Evolutionary conservation across 2,329 filamentous ascomycete genomes (phyloP).

Genomic region (Neurospora sp.): DNA sequence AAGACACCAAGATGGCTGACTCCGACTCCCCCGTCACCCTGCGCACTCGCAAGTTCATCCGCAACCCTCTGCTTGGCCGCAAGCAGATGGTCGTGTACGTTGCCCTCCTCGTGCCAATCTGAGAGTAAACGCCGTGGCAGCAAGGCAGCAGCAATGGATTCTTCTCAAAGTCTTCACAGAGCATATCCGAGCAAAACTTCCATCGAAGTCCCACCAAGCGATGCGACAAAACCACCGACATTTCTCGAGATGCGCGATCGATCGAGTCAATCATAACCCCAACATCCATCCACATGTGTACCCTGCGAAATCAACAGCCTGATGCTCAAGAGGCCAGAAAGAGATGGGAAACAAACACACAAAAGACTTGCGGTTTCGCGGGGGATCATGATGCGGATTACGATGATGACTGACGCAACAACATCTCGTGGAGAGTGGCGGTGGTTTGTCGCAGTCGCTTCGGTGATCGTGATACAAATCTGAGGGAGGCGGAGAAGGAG

Average conservation of each 20-base stretch:
- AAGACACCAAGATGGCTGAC: conserved; percentile 68
- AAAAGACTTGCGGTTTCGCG: neutral
- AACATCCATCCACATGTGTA: neutral
- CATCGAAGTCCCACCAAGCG: neutral
- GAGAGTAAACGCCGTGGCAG: neutral
- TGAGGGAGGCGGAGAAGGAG: conserved; percentile 1
- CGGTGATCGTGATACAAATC: neutral
- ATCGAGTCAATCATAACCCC: neutral
- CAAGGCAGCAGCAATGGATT: neutral
- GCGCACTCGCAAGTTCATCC: conserved; percentile 99
- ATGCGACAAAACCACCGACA: neutral
- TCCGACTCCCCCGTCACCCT: conserved; percentile 66
- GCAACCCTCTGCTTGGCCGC: conserved; percentile 96
- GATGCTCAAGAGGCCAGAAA: neutral
- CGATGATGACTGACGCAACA: neutral
- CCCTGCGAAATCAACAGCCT: neutral
- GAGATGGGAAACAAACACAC: neutral
- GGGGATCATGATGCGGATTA: neutral
- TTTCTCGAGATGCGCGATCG: neutral
- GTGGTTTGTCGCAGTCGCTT: neutral
- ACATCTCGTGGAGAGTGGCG: neutral
- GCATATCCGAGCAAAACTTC: neutral
- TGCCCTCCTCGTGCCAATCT: conserved; percentile 12
- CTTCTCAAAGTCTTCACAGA: neutral
- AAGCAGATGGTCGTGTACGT: conserved; percentile 99